These are phyloP conservation scores for Sphaerulina populicola DNA, from an alignment of 2,329 filamentous ascomycete genomes.

Conservation along the genomic window DNA sequence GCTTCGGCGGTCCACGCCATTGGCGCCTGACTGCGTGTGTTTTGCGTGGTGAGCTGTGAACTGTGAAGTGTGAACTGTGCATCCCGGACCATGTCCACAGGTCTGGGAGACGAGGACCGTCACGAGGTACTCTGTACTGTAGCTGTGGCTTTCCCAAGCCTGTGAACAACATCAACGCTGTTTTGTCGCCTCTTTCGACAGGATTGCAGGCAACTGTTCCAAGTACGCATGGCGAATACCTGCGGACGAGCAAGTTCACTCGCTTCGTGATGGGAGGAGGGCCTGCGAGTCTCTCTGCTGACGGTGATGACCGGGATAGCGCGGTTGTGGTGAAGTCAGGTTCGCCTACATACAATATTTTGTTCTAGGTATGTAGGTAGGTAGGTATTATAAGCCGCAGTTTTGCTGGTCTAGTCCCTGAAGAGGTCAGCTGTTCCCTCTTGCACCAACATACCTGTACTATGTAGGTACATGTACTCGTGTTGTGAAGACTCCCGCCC, in stretches of 20 bases:
- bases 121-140: too few relatives aligned
- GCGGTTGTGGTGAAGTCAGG: neutral
- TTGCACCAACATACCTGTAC: neutral
- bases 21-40: slow-evolving; percentile 2
- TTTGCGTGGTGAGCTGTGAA: neutral
- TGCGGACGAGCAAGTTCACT: too few relatives aligned
- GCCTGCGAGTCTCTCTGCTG: too few relatives aligned
- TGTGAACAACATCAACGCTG: neutral
- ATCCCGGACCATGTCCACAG: slow-evolving; percentile 2
- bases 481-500: too few relatives aligned
- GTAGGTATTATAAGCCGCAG: too few relatives aligned
- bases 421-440: neutral
- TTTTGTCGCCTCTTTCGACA: neutral
- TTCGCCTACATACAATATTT: too few relatives aligned
- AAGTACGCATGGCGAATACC: too few relatives aligned
- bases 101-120: neutral
- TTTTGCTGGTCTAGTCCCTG: slow-evolving; percentile 1
- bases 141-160: slow-evolving; percentile 1
- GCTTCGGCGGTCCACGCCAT: slow-evolving; percentile 9
- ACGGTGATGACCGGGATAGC: neutral
- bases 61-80: too few relatives aligned
- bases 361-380: too few relatives aligned
- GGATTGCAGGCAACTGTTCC: too few relatives aligned
- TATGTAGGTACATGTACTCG: neutral
- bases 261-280: too few relatives aligned